Base-by-base conservation (phyloP, 2,329 filamentous ascomycete species). In the Achaetomium macrosporum region DNA sequence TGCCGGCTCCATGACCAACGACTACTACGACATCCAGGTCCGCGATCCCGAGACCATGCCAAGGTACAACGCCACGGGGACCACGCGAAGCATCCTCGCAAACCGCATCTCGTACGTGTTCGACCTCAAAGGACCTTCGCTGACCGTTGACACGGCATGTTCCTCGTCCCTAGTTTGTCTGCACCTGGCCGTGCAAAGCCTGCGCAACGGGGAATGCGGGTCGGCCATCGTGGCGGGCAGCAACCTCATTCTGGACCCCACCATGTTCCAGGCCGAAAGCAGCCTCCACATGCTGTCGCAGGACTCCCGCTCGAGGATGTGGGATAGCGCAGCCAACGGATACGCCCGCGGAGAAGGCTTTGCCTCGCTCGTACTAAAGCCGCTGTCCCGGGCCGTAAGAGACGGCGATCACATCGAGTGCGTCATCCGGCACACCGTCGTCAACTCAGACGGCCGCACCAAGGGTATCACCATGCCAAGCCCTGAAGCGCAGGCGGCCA, bases 281-380 rank as follows among this genome's bases (percentile, higher is more conserved):
- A 67, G 65, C 20, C 55, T 72, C 11, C 61, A 67, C 16, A 72
- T 72, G 61, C 57, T 73, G 0, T 70, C 67, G 10, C 65, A 13
- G 67, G 1, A 60, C 66, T 68, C 69, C 0, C 65, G 63, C 37
- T 73, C 66, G 36, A 64, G 66, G 17, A 69, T 69, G 56, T 79
- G 73, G 62, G 76, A 79, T 55, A 60, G 62, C 1, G 59, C 61
- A 9, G 78, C 73, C 0, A 68, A 76, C 50, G 79, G 79, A 0
- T 82, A 81, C 57, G 76, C 69, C 2, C 68, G 78, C 15, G 78
- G 76, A 1, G 78, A 82, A 55, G 78, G 77, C 2, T 59, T 74
- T 15, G 73, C 68, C 0, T 67, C 70, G 2, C 37, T 82, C 0
- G 54, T 79, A 0, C 52, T 82, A 1, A 81, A 81, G 62, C 67